phyloP scores from a whole-genome alignment of 2,329 filamentous ascomycete genomes.

The Neoscytalidium dimidiatum region DNA sequence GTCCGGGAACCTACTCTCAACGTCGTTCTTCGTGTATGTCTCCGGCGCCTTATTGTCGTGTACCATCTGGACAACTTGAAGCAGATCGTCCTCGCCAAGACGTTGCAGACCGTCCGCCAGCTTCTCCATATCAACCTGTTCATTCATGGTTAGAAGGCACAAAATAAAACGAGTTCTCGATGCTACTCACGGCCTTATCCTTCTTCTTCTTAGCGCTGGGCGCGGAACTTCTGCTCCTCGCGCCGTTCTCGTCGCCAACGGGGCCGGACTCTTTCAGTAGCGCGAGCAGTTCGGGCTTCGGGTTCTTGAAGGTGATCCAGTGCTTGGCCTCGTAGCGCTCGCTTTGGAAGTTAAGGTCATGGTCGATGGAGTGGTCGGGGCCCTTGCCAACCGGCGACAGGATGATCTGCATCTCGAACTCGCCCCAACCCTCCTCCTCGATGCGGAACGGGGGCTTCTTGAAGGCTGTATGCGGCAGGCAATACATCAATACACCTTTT shows the following conservation, averaged over 20 bases:
- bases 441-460: conserved; percentile 85
- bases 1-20: conserved; percentile 82
- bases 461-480: conserved; percentile 69
- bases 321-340: conserved; percentile 83
- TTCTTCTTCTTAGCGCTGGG: conserved; percentile 75
- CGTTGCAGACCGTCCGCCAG: conserved; percentile 88
- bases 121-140: conserved; percentile 86
- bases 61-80: conserved; percentile 96
- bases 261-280: conserved; percentile 81
- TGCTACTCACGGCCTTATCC: conserved; percentile 56
- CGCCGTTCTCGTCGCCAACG: conserved; percentile 61
- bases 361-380: conserved; percentile 73
- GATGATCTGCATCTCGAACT: conserved; percentile 92
- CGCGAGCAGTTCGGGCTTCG: conserved; percentile 80
- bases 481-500: not conserved
- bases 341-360: conserved; percentile 90
- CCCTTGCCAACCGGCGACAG: conserved; percentile 83
- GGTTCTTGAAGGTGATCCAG: conserved; percentile 84
- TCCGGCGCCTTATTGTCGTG: conserved; percentile 95
- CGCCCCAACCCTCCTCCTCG: conserved; percentile 94
- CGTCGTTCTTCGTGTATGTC: conserved; percentile 95
- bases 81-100: conserved; percentile 86
- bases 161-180: not conserved
- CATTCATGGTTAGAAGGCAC: not conserved
- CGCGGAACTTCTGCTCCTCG: conserved; percentile 64